Evolutionary conservation across 768 basidiomycete genomes (phyloP).

Genomic region (Thelephora ganbajun): DNA sequence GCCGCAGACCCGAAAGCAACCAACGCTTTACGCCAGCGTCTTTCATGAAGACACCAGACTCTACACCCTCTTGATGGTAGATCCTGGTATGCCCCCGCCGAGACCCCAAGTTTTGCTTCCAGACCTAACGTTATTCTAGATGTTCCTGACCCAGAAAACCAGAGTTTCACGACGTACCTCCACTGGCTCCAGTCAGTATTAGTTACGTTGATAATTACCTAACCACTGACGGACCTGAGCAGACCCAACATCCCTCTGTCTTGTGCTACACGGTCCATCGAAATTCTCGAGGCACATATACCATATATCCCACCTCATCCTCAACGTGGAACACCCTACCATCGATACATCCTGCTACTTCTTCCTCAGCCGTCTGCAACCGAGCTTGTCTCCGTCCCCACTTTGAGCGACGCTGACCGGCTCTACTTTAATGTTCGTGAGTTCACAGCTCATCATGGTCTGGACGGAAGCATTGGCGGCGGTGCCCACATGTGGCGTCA

Average conservation of each 20-base stretch:
- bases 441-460: constrained; percentile 41
- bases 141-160: constrained; percentile 59
- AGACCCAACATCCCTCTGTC: constrained; percentile 79
- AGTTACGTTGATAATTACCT: constrained; percentile 4
- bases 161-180: constrained; percentile 56
- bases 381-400: constrained; percentile 15
- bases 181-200: constrained; percentile 74
- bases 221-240: constrained; percentile 3
- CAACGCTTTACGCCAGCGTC: constrained; percentile 55
- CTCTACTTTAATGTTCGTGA: constrained; percentile 50
- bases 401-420: constrained; percentile 22
- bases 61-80: constrained; percentile 84
- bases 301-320: constrained; percentile 87
- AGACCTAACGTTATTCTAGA: constrained; percentile 28
- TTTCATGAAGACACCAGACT: constrained; percentile 71
- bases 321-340: constrained; percentile 76
- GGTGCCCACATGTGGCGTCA: constrained; percentile 79
- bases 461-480: constrained; percentile 43
- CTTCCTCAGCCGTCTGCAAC: constrained; percentile 46
- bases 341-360: constrained; percentile 74
- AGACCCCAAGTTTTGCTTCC: neutral
- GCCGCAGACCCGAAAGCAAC: constrained; percentile 46
- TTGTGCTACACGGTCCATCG: constrained; percentile 29
- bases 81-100: constrained; percentile 45
- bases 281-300: constrained; percentile 40